phyloP scores from a whole-genome alignment of 2,329 filamentous ascomycete genomes.

The Aspergillus sp. region DNA sequence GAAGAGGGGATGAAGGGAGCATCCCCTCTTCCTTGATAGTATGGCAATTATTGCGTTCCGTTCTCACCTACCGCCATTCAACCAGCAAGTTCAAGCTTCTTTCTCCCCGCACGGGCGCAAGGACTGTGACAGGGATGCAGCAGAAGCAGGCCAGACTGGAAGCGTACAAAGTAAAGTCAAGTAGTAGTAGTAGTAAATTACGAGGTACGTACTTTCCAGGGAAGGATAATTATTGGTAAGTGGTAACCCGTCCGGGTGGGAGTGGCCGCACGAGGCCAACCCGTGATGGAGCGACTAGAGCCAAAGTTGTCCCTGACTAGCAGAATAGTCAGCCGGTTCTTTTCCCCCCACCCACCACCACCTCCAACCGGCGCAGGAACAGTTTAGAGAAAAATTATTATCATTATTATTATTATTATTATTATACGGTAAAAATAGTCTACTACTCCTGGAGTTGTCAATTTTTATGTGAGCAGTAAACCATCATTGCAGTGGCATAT shows the following conservation, averaged over 20 bases:
- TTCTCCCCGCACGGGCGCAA: constrained; percentile 18
- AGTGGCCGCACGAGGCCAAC: constrained; percentile 1
- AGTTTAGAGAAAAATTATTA: too few species aligned
- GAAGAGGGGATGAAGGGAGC: neutral
- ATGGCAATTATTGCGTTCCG: neutral
- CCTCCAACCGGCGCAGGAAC: constrained; percentile 21
- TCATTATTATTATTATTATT: too few species aligned
- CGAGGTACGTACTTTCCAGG: neutral
- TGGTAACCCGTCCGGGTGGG: neutral
- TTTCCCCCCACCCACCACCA: too few species aligned
- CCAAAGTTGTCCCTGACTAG: constrained; percentile 20
- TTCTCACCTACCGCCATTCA: neutral
- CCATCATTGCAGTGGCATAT: too few species aligned
- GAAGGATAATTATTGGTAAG: neutral
- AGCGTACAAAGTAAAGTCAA: neutral
- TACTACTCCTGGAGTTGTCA: too few species aligned
- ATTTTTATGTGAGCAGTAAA: too few species aligned
- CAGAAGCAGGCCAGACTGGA: neutral
- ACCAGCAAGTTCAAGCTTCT: constrained; percentile 1
- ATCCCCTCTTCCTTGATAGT: neutral
- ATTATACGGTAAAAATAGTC: neutral
- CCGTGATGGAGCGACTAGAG: constrained; percentile 2
- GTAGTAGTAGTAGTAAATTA: neutral
- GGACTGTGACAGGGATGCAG: constrained; percentile 4
- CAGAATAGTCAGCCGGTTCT: neutral